Conservation (phyloP, 1,284 basidiomycete genomes). For the Boletellus deceptivus region DNA sequence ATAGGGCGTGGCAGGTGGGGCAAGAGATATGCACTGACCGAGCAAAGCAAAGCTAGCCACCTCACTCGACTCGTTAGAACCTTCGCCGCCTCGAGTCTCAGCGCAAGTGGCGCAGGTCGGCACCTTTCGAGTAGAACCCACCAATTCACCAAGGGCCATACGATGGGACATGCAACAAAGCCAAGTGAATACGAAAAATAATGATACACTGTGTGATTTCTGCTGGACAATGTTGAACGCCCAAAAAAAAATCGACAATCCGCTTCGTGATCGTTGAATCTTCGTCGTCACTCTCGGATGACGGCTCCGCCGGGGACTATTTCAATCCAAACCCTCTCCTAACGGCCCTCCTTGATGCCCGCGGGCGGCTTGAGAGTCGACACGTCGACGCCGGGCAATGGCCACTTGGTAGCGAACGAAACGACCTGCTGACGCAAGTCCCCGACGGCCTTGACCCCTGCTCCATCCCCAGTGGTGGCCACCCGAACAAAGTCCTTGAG, state of each 20-base stretch:
- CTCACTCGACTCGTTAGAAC: too few species aligned
- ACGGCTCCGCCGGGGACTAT: neutral
- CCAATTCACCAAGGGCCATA: too few species aligned
- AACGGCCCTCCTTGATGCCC: constrained; percentile 58
- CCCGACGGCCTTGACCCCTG: constrained; percentile 70
- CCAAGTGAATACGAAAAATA: neutral
- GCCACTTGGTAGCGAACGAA: constrained; percentile 84
- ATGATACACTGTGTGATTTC: constrained; percentile 4
- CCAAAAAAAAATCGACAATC: constrained; percentile 14
- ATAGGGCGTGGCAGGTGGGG: too few species aligned
- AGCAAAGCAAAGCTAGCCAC: too few species aligned
- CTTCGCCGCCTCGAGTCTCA: too few species aligned
- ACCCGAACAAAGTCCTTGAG: constrained; percentile 94
- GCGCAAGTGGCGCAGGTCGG: too few species aligned
- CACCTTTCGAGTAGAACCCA: too few species aligned
- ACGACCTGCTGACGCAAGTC: constrained; percentile 74
- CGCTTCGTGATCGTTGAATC: constrained; percentile 33
- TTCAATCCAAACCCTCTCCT: neutral
- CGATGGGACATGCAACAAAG: too few species aligned
- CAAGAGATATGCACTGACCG: too few species aligned
- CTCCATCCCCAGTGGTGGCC: constrained; percentile 72
- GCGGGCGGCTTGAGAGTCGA: constrained; percentile 58
- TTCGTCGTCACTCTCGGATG: constrained; percentile 8
- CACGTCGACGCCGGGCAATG: constrained; percentile 88
- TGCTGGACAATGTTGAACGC: constrained; percentile 31